Evolutionary conservation across 1,139 yeast genomes (phyloP).

Genomic region (Debaryomycetaceae sp.): DNA sequence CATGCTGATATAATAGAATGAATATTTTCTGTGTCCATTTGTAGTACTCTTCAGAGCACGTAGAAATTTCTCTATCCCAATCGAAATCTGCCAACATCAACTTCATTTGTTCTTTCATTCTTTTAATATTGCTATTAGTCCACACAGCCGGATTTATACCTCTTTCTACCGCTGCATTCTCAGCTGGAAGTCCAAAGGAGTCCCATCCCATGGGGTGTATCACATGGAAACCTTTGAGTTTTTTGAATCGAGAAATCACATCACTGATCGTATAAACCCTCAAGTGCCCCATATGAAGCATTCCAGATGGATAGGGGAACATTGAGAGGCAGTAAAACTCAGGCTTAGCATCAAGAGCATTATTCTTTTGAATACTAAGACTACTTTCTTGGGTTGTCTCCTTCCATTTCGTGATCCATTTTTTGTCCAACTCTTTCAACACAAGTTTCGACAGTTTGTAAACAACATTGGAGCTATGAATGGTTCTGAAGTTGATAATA

Average conservation of each 20-base stretch:
- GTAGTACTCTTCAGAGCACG: slow-evolving; percentile 85
- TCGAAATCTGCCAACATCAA: slow-evolving; percentile 83
- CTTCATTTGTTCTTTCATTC: slow-evolving; percentile 81
- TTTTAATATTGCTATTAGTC: slow-evolving; percentile 73
- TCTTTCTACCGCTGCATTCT: slow-evolving; percentile 92
- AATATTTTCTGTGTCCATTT: slow-evolving; percentile 90
- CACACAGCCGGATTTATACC: slow-evolving; percentile 74
- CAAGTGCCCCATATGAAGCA: slow-evolving; percentile 87
- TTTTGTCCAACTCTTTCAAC: slow-evolving; percentile 33
- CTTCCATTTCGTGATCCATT: slow-evolving; percentile 56
- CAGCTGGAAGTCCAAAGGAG: slow-evolving; percentile 97
- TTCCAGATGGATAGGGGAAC: slow-evolving; percentile 97
- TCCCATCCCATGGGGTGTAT: slow-evolving; percentile 99
- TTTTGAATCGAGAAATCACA: slow-evolving; percentile 70
- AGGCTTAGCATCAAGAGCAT: slow-evolving; percentile 26
- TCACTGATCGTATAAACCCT: slow-evolving; percentile 92
- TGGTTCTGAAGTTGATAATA: background rate
- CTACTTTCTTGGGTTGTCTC: slow-evolving; percentile 31
- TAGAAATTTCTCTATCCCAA: slow-evolving; percentile 89
- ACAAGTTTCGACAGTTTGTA: background rate
- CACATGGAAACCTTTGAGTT: slow-evolving; percentile 73
- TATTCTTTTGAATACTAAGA: slow-evolving; percentile 40
- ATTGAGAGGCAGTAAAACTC: slow-evolving; percentile 67
- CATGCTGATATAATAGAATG: slow-evolving; percentile 64
- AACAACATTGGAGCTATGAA: background rate